Conservation (phyloP, 805 yeast species). For the Ogataea paradorogensis region DNA sequence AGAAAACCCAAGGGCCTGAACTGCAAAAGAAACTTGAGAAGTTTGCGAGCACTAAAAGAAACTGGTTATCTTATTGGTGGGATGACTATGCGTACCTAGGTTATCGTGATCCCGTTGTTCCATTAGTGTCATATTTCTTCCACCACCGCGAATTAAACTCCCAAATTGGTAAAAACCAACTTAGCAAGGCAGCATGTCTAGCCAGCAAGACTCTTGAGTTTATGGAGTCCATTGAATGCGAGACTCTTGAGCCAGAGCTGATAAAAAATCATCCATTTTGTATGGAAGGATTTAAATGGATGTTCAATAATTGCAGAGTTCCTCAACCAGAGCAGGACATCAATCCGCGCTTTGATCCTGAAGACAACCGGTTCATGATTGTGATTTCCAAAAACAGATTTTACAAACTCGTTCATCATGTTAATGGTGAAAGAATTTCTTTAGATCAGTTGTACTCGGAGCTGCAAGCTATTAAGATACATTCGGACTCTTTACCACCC, state of each 20-base stretch:
- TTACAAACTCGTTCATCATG: slow-evolving; percentile 70
- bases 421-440: slow-evolving; percentile 43
- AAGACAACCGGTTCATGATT: slow-evolving; percentile 61
- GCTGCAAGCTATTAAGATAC: slow-evolving; percentile 51
- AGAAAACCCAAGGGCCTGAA: slow-evolving; percentile 59
- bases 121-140: slow-evolving; percentile 88
- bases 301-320: slow-evolving; percentile 87
- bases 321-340: slow-evolving; percentile 68
- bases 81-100: slow-evolving; percentile 88
- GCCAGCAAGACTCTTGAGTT: slow-evolving; percentile 66
- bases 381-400: slow-evolving; percentile 76
- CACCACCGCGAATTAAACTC: slow-evolving; percentile 70
- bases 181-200: slow-evolving; percentile 73
- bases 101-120: slow-evolving; percentile 92
- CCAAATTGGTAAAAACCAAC: slow-evolving; percentile 56
- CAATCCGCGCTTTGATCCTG: slow-evolving; percentile 44
- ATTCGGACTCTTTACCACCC: slow-evolving; percentile 33
- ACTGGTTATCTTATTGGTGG: slow-evolving; percentile 94
- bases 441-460: slow-evolving; percentile 53
- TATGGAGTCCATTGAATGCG: slow-evolving; percentile 61
- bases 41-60: slow-evolving; percentile 58
- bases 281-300: slow-evolving; percentile 86
- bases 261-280: slow-evolving; percentile 76
- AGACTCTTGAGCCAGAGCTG: slow-evolving; percentile 78
- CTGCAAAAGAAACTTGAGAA: slow-evolving; percentile 65